Evolutionary conservation across 192 early-diverging fungal species (phyloP).

Genomic region (Gaertneriomyces sp.): DNA sequence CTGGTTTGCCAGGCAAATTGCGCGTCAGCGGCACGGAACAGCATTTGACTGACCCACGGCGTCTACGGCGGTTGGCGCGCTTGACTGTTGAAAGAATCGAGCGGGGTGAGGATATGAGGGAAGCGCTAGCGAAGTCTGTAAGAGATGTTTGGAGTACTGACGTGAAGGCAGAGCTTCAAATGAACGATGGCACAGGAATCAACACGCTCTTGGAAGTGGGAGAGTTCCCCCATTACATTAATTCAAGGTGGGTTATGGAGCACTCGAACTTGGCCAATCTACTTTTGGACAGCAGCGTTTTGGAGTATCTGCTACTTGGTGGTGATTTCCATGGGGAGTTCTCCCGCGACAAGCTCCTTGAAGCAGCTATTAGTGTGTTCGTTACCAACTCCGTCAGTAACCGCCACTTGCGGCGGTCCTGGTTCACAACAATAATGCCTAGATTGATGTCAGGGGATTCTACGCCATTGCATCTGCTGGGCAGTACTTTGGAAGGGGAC

Average conservation of each 20-base stretch:
- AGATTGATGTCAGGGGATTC: too few species aligned
- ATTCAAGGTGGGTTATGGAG: slow-evolving; percentile 50
- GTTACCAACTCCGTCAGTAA: too few species aligned
- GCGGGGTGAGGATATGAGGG: slow-evolving; percentile 19
- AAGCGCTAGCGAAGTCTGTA: slow-evolving; percentile 8
- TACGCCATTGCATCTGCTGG: too few species aligned
- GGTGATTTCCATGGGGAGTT: slow-evolving; percentile 1
- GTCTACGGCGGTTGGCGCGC: slow-evolving; percentile 21
- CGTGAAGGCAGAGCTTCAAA: background rate
- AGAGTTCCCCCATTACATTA: slow-evolving; percentile 15
- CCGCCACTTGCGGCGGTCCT: too few species aligned
- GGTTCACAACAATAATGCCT: too few species aligned
- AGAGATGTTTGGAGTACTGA: background rate
- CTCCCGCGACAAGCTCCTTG: slow-evolving; percentile 17
- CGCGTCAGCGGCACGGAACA: background rate
- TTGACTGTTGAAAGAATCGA: slow-evolving; percentile 31
- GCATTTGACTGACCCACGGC: slow-evolving; percentile 9
- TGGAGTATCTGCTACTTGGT: slow-evolving; percentile 41
- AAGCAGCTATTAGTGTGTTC: slow-evolving; percentile 16
- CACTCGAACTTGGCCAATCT: slow-evolving; percentile 56
- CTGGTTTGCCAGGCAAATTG: slow-evolving; percentile 16
- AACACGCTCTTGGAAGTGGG: background rate
- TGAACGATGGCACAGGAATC: background rate
- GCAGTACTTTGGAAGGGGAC: too few species aligned
- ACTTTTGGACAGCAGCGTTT: slow-evolving; percentile 51